Conservation (phyloP, 768 basidiomycete species). For the Clavulina sp. region DNA sequence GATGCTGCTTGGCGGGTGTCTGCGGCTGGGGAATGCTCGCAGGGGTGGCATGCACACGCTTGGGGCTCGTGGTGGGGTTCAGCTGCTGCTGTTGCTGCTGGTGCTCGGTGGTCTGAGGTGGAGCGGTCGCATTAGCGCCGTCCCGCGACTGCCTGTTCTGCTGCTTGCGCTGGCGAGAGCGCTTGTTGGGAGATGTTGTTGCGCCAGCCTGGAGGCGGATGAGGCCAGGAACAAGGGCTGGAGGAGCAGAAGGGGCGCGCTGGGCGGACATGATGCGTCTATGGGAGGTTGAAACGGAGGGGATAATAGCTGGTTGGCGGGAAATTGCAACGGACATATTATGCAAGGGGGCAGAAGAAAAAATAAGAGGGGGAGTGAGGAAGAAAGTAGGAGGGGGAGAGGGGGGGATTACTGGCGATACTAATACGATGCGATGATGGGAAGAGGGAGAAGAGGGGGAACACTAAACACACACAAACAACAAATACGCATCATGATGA, state of each 20-base stretch:
- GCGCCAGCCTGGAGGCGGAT: not conserved
- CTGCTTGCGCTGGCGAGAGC: not conserved
- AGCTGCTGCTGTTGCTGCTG: too few relatives aligned
- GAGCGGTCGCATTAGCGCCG: too few relatives aligned
- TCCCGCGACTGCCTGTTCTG: too few relatives aligned
- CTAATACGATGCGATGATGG: not conserved
- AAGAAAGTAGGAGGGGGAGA: not conserved
- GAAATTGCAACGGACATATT: conserved; percentile 7
- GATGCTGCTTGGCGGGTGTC: too few relatives aligned
- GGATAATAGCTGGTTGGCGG: not conserved
- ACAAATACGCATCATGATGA: not conserved
- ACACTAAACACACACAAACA: not conserved
- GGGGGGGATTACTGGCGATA: not conserved
- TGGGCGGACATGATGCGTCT: not conserved
- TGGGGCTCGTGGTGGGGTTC: too few relatives aligned
- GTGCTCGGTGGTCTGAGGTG: too few relatives aligned
- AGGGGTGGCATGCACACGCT: too few relatives aligned
- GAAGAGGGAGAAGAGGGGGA: not conserved
- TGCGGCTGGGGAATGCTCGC: too few relatives aligned
- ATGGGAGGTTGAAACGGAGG: not conserved
- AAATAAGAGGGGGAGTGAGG: not conserved
- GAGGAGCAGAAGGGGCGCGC: not conserved
- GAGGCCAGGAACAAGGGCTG: not conserved
- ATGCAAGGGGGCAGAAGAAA: not conserved
- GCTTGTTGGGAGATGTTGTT: not conserved